Evolutionary conservation across 257 asterid genomes (phyloP).

Genomic region (Marsdenia floribunda): DNA sequence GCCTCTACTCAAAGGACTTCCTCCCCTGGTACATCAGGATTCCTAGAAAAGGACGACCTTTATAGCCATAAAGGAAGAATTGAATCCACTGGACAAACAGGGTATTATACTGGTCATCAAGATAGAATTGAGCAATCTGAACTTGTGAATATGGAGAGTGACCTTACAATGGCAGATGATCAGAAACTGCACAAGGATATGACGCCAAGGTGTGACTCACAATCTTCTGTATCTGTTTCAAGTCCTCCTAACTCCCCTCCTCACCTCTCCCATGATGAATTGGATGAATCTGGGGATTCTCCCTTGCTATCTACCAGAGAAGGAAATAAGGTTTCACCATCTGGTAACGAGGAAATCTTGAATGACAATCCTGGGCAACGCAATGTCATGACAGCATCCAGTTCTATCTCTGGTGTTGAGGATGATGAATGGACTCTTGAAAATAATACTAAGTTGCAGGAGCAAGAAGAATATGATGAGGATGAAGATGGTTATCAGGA

Average conservation of each 20-base stretch:
- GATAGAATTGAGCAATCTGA: conserved; percentile 45
- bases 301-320: conserved; percentile 45
- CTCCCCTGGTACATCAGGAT: conserved; percentile 42
- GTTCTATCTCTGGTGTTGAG: conserved; percentile 54
- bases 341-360: conserved; percentile 37
- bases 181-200: conserved; percentile 33
- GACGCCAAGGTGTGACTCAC: conserved; percentile 74
- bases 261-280: conserved; percentile 88
- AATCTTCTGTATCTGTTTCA: conserved; percentile 90
- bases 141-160: conserved; percentile 37
- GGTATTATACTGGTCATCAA: conserved; percentile 47
- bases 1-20: conserved; percentile 55
- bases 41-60: conserved; percentile 35
- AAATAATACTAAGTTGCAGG: conserved; percentile 53
- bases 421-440: conserved; percentile 89
- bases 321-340: conserved; percentile 30
- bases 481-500: conserved; percentile 86
- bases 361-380: conserved; percentile 45
- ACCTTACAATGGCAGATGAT: conserved; percentile 36
- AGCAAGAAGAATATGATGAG: conserved; percentile 90
- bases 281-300: conserved; percentile 82
- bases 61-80: conserved; percentile 35
- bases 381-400: conserved; percentile 27
- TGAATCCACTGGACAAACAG: conserved; percentile 39
- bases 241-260: conserved; percentile 97